Evolutionary conservation across 768 basidiomycete genomes (phyloP), one percentile per base, ranked within the genome.

Genomic region (Calocera cornea): DNA sequence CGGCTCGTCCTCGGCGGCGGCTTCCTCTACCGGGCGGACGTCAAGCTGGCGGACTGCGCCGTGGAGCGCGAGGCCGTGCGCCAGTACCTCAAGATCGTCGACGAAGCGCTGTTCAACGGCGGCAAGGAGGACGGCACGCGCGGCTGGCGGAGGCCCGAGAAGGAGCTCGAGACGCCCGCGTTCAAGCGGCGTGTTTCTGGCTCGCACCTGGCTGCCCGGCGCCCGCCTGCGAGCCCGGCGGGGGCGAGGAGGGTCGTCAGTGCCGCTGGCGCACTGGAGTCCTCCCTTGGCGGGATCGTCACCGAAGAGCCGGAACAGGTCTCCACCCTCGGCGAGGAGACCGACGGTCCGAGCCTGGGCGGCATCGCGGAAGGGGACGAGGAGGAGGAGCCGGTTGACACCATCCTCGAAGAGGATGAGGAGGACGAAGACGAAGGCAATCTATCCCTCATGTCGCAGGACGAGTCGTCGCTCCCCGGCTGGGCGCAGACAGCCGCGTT

Each of bases 1-100:
- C 80, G 85, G 38, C 81, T 93, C 12, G 86, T 91, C 0, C 79
- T 92, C 14, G 88, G 88, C 29, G 86, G 87, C 33, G 91, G 91
- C 3, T 92, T 90, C 89, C 73, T 92, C 66, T 93, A 93, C 73
- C 81, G 77, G 67, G 87, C 86, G 72, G 86, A 89, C 71, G 72
- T 91, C 66, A 76, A 72, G 17, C 76, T 87, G 34, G 76, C 74
- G 22, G 80, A 86, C 34, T 75, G 92, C 67, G 74, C 41, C 70
- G 83, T 80, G 74, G 89, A 92, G 74, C 78, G 83, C 70, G 75
- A 75, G 1, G 81, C 83, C 2, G 83, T 93, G 1, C 74, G 76
- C 40, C 74, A 77, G 63, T 94, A 92, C 74, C 73, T 92, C 68
- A 84, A 90, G 69, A 80, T 86, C n/a, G 90, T 92, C 1, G 91